These are phyloP conservation scores for Trichophyton verrucosum DNA, from an alignment of 2,329 filamentous ascomycete genomes.

Conservation along the genomic window DNA sequence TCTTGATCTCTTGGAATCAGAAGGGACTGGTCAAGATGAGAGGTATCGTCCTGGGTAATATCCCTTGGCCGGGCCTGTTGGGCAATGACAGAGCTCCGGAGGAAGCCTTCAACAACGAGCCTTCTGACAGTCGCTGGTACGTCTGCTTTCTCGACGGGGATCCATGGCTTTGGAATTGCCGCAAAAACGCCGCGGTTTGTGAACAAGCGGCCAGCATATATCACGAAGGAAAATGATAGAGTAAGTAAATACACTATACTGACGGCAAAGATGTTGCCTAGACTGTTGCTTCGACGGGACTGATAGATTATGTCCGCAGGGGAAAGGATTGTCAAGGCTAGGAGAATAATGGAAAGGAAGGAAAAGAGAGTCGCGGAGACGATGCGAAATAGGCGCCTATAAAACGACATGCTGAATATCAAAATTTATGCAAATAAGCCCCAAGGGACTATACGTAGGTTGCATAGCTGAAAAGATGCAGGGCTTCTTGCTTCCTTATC, in stretches of 20 bases:
- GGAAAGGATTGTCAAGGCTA: constrained; percentile 63
- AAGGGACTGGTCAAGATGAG: constrained; percentile 9
- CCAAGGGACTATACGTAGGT: not conserved
- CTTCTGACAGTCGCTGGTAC: constrained; percentile 60
- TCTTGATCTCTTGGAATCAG: constrained; percentile 27
- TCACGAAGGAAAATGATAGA: constrained; percentile 57
- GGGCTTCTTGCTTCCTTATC: not conserved
- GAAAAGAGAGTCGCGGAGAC: constrained; percentile 71
- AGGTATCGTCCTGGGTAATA: constrained; percentile 30
- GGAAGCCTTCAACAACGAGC: constrained; percentile 60
- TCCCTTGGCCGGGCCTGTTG: constrained; percentile 64
- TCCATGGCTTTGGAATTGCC: constrained; percentile 73
- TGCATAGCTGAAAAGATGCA: not conserved
- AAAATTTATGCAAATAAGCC: not conserved
- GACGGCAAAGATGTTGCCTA: constrained; percentile 75
- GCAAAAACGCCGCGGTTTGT: constrained; percentile 68
- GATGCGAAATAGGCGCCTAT: constrained; percentile 46
- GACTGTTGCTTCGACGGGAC: constrained; percentile 51
- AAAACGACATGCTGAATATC: not conserved
- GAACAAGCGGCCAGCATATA: constrained; percentile 76
- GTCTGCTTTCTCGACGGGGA: constrained; percentile 77
- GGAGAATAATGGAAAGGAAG: constrained; percentile 59
- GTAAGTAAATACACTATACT: constrained; percentile 63
- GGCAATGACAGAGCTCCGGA: constrained; percentile 66
- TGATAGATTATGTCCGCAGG: constrained; percentile 73